Base-by-base conservation (phyloP, 352 stramenopile species). In the Pythium folliculosum region DNA sequence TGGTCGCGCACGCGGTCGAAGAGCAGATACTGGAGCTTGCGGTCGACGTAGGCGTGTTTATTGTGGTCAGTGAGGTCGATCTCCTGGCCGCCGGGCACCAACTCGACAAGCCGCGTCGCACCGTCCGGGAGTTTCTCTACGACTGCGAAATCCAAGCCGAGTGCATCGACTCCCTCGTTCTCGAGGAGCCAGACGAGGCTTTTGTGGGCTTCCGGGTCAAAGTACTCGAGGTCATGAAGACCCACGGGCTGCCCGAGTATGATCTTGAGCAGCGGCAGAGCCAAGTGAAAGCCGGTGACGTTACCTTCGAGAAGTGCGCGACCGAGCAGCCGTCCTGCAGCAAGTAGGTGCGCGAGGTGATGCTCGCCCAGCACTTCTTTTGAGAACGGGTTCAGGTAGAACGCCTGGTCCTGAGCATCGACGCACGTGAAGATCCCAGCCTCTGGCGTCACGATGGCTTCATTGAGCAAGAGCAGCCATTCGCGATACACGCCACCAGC, bases 31-130 rank as follows among this genome's bases (percentile, higher is more conserved):
- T 73, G 73, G 45, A 90, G 82, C 48, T 88, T 90, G 44, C 86
- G 84, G 40, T 98, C 84, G 19, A 98, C 66, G 67, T 96, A 99
- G 69, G 97, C 82, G 8, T 80, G 80, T 49, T 98, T 93, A 81
- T 99, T 99, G 53, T 91, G 88, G 58, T 98, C 95, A 9, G 89
- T 98, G 5, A 99, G 91, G 14, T 86, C 78, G 30, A 98, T 62
- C 32, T 85, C 69, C 32, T 70, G 23, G 43, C 70, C 70, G 21
- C 40, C 17, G 3, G 70, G 48, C 2, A 72, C 19, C 49, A 90
- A 68, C 51, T 89, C 81, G n/a, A 90, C 71, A 21, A 80, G 69
- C 30, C 84, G 70, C 16, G 73, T 48, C 19, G 14, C 38, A 7
- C 47, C 65, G 22, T 56, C 25, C 23, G 74, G 60, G 0, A 75